Conservation (phyloP, 164 flowering plant genomes). For the Stephania japonica region DNA sequence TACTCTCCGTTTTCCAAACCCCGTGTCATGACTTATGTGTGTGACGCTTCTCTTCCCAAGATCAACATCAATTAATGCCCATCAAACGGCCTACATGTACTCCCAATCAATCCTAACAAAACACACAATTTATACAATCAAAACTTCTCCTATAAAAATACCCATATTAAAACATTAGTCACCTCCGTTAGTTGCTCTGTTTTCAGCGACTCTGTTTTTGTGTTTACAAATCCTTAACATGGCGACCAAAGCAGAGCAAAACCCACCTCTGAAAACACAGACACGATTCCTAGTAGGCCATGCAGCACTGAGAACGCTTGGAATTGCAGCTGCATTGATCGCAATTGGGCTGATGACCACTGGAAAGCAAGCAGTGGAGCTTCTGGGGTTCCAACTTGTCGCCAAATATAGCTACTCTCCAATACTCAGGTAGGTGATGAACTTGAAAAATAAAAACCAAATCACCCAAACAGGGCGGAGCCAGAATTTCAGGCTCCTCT, state of each 20-base stretch:
- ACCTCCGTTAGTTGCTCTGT: neutral
- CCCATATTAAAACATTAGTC: neutral
- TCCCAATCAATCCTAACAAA: neutral
- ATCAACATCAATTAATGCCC: neutral
- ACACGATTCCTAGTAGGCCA: constrained; percentile 3
- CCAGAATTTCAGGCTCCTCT: too few relatives aligned
- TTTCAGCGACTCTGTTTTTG: neutral
- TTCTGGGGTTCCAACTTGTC: constrained; percentile 22
- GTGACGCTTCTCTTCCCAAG: neutral
- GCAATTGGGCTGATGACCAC: constrained; percentile 26
- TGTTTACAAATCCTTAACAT: neutral
- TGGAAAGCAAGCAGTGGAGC: constrained; percentile 20
- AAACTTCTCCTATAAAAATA: neutral
- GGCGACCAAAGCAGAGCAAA: neutral
- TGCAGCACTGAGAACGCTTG: constrained; percentile 13
- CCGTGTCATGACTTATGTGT: too few relatives aligned
- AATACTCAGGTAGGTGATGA: constrained; percentile 33
- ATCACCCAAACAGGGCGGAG: too few relatives aligned
- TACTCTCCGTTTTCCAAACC: neutral
- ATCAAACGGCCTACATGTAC: neutral
- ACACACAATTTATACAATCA: neutral
- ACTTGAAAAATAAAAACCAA: neutral
- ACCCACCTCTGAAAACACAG: neutral
- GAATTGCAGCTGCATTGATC: constrained; percentile 30
- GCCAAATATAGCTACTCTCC: constrained; percentile 40